These are phyloP conservation scores for Metroxylon sagu DNA, from an alignment of 176 grass and related monocot genomes.

Conservation along the genomic window DNA sequence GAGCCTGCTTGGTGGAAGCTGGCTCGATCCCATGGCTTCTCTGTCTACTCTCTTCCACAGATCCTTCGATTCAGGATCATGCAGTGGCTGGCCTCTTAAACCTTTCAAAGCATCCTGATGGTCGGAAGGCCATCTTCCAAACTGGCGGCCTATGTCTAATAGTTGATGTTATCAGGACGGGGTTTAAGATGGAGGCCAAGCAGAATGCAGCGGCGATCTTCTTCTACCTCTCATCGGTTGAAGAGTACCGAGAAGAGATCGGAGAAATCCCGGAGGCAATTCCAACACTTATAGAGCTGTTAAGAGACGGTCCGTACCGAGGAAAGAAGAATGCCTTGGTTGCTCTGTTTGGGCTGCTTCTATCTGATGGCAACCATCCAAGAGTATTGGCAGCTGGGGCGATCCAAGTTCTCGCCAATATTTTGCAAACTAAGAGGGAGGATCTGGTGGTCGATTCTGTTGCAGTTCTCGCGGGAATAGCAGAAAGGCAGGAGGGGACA, in stretches of 20 bases:
- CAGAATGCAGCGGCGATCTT: constrained; percentile 75
- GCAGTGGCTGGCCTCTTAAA: constrained; percentile 48
- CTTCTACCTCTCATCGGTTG: constrained; percentile 68
- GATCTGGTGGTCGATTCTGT: constrained; percentile 46
- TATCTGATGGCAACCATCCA: constrained; percentile 14
- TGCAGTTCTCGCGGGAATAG: constrained; percentile 46
- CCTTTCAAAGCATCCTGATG: constrained; percentile 61
- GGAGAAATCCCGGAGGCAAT: constrained; percentile 49
- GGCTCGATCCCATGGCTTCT: constrained; percentile 65
- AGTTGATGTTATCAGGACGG: constrained; percentile 44
- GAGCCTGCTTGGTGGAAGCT: constrained; percentile 56
- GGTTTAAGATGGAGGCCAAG: constrained; percentile 32
- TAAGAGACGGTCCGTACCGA: constrained; percentile 36
- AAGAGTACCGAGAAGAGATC: constrained; percentile 57
- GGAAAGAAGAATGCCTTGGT: constrained; percentile 65
- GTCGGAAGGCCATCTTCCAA: constrained; percentile 39
- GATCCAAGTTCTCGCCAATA: constrained; percentile 29
- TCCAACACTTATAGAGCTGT: constrained; percentile 47
- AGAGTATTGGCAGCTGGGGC: constrained; percentile 42
- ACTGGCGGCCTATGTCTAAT: constrained; percentile 46
- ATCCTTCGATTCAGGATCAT: constrained; percentile 51
- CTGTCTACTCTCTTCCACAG: constrained; percentile 39
- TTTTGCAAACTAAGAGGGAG: constrained; percentile 23
- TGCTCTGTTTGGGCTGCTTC: constrained; percentile 49
- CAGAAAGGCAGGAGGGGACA: constrained; percentile 37